These are phyloP conservation scores for Arabis hirsuta DNA, from an alignment of 345 rosid species.

Conservation along the genomic window DNA sequence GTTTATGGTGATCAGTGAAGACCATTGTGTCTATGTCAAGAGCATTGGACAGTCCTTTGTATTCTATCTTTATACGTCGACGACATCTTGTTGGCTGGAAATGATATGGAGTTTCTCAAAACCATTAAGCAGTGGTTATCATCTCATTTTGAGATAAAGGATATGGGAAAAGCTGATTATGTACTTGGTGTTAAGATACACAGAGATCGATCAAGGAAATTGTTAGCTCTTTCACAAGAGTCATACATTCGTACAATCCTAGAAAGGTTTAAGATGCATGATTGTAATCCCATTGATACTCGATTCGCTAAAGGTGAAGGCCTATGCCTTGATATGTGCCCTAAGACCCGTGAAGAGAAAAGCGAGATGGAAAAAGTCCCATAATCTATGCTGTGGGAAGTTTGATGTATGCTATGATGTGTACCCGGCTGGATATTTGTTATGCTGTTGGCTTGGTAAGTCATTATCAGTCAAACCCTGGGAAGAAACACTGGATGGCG, in stretches of 20 bases:
- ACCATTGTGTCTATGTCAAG: conserved; percentile 15
- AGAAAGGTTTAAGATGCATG: background rate
- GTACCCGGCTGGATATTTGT: background rate
- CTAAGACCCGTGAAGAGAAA: background rate
- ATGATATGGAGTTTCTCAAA: background rate
- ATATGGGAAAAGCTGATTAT: conserved; percentile 16
- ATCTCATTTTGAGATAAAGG: conserved; percentile 11
- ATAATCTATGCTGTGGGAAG: background rate
- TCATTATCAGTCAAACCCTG: background rate
- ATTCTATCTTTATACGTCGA: background rate
- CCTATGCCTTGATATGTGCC: too few relatives aligned
- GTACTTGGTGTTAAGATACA: background rate
- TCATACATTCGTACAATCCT: background rate
- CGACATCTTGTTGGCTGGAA: background rate
- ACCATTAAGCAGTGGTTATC: conserved; percentile 1
- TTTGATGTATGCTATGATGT: background rate
- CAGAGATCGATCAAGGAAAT: background rate
- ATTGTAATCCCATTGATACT: background rate
- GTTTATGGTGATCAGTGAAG: background rate
- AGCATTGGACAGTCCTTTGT: background rate
- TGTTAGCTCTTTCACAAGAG: background rate
- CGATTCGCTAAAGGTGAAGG: background rate
- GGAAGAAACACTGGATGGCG: background rate
- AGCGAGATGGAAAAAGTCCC: background rate
- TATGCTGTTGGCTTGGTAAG: background rate